Base-by-base conservation (phyloP, 805 yeast genomes). In the Isabelozyma rhagii region DNA sequence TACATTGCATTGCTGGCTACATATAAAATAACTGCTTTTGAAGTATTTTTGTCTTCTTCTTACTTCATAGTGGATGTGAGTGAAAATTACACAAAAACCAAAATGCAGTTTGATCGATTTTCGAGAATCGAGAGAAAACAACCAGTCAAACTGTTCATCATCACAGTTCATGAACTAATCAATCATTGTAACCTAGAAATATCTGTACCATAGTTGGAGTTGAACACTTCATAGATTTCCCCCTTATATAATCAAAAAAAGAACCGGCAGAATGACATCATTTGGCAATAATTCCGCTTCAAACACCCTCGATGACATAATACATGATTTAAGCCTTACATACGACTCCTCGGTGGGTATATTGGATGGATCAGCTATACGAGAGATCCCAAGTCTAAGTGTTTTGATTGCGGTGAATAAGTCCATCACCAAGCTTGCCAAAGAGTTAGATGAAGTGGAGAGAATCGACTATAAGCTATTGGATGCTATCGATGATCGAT, bases 321-420 rank as follows among this genome's bases (percentile, higher is more conserved):
- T 85, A 47, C 68, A 69, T 43, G 81, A 80, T 53, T 64, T 84
- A 39, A 72, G 75, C 44, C 63, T 86, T 47, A 67, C 79, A 0
- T 85, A 81, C 59, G 88, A 85, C 57, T 69, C 78, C 4, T 79
- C 81, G 39, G 70, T 79, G 14, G 91, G 91, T 1, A 64, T 80
- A 47, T 64, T 86, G 21, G 83, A 78, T 55, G 92, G 92, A 0
- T 84, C 81, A 15, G 59, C 75, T 5, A 71, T 80, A 0, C 67
- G 77, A 28, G 66, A 63, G 28, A 57, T 70, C 1, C 74, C 79
- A 5, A 66, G 71, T 17, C 79, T 71, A 17, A 74, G 74, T 48
- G 65, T 74, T 4, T 61, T 82, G 39, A 61, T 68, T 13, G 80
- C 80, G 48, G 59, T 82, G 51, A 72, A 70, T 57, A 72, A 72